phyloP scores from a whole-genome alignment of 495 filamentous ascomycete species.

The Darksidea phi region DNA sequence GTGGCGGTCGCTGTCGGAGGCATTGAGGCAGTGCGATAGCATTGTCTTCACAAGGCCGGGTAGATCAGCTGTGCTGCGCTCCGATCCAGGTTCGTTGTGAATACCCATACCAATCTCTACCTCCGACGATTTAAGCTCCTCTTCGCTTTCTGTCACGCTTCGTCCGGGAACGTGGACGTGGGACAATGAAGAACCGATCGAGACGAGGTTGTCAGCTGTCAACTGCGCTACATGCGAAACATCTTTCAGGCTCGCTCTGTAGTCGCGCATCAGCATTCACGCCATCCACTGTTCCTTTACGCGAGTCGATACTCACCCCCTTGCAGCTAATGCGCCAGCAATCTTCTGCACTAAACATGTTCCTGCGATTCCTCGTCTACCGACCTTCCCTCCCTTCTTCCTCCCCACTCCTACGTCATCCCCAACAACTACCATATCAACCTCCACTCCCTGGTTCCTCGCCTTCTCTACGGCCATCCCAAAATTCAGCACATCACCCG shows the following conservation, averaged over 20 bases:
- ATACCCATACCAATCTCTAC: constrained; percentile 98
- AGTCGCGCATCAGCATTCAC: background rate
- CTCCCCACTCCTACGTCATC: constrained; percentile 94
- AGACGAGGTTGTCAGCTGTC: constrained; percentile 73
- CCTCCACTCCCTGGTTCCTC: constrained; percentile 70
- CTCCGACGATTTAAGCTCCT: constrained; percentile 63
- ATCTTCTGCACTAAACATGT: constrained; percentile 90
- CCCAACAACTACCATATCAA: constrained; percentile 93
- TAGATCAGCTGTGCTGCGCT: constrained; percentile 64
- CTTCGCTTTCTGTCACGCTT: constrained; percentile 49
- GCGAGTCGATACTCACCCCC: constrained; percentile 46
- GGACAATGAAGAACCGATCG: constrained; percentile 79
- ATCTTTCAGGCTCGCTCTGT: constrained; percentile 56
- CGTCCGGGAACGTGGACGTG: constrained; percentile 94
- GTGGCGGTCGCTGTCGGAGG: constrained; percentile 73
- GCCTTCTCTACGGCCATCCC: constrained; percentile 94
- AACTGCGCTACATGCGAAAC: constrained; percentile 69
- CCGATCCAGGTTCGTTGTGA: constrained; percentile 91
- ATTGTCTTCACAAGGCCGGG: constrained; percentile 72
- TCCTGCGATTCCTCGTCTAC: constrained; percentile 85
- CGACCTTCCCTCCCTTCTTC: constrained; percentile 81
- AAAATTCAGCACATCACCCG: constrained; percentile 85
- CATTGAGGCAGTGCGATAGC: constrained; percentile 77
- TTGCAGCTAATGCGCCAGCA: constrained; percentile 77
- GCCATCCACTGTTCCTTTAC: background rate